Percentiles rank a stretch among this genome's conserved stretches.
These are phyloP conservation scores for Rhizophlyctis rosea DNA, from an alignment of 192 early-diverging fungal genomes.

Conservation along the genomic window DNA sequence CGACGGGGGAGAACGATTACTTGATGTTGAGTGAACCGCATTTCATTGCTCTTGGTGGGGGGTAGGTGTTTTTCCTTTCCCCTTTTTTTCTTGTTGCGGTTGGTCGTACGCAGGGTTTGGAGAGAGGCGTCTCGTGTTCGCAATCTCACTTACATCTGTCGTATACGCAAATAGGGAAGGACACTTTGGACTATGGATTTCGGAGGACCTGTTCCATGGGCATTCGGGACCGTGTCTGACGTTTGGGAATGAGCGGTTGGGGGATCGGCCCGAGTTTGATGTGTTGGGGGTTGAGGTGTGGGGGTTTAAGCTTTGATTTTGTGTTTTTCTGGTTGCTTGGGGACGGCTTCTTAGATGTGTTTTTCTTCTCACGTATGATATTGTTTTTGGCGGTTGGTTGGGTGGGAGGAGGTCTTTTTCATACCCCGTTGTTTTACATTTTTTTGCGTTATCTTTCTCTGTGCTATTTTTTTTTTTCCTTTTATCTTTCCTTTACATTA, in stretches of 20 bases:
- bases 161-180: neutral
- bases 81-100: neutral
- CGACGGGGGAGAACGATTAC: constrained; percentile 36
- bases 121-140: neutral
- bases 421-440: too few species aligned
- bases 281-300: neutral
- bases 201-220: neutral
- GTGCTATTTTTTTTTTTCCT: too few species aligned
- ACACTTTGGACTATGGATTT: neutral
- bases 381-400: too few species aligned
- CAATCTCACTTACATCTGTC: neutral
- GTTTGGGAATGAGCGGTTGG: neutral
- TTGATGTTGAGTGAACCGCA: constrained; percentile 26
- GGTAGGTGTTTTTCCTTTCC: constrained; percentile 25
- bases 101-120: neutral
- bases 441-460: too few species aligned
- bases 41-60: constrained; percentile 34
- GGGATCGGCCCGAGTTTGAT: neutral
- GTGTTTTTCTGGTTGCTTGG: too few species aligned
- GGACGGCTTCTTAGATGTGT: too few species aligned
- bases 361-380: too few species aligned
- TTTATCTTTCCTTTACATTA: too few species aligned
- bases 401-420: too few species aligned
- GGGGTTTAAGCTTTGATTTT: neutral
- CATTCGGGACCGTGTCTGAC: neutral